Conservation (phyloP, 345 rosid genomes). For the Citrus glauca region DNA sequence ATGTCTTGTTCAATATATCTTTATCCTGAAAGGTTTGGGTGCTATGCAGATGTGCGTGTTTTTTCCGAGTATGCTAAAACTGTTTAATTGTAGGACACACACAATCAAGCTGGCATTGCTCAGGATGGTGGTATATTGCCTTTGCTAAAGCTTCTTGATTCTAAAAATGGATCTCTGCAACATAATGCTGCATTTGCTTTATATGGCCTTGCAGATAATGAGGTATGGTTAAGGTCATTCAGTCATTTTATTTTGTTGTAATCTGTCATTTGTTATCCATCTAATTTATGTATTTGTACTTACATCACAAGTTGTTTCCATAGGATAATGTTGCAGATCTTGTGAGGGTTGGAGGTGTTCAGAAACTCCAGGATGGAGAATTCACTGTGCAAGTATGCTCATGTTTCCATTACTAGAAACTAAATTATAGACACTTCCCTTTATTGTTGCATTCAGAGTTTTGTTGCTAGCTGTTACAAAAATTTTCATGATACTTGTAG, state of each 20-base stretch:
- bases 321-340: conserved; percentile 70
- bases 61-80: not conserved
- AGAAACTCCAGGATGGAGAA: conserved; percentile 65
- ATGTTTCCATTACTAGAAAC: not conserved
- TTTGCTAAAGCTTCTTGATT: conserved; percentile 55
- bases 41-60: not conserved
- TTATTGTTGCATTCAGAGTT: not conserved
- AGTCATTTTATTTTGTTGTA: not conserved
- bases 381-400: conserved; percentile 49
- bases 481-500: conserved; percentile 30
- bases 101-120: conserved; percentile 85
- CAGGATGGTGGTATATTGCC: conserved; percentile 59
- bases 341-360: conserved; percentile 51
- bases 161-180: conserved; percentile 54
- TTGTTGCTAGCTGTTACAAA: not conserved
- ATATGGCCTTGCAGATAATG: conserved; percentile 78
- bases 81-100: conserved; percentile 45
- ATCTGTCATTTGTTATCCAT: not conserved
- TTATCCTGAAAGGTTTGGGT: not conserved
- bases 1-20: not conserved
- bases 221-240: conserved; percentile 35
- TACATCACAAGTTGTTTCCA: not conserved
- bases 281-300: not conserved
- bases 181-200: conserved; percentile 76
- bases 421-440: not conserved